Evolutionary conservation across 148 eudicot genomes (phyloP), one percentile per base, ranked within the genome.

Genomic region (Suaeda aralocaspica): DNA sequence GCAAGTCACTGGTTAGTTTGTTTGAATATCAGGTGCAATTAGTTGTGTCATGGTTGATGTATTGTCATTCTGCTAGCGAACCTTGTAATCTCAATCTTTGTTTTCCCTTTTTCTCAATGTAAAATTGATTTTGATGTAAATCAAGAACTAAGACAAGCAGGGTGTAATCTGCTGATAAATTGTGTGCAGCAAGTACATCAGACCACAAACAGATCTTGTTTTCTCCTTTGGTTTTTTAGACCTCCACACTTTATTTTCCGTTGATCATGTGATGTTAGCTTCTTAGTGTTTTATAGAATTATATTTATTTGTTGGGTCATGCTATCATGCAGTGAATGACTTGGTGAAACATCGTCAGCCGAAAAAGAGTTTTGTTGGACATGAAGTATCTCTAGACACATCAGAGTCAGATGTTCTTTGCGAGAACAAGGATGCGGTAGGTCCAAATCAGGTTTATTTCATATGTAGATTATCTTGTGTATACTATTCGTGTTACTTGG

Each of bases 331-430:
- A 78, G 81, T 44, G 65, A 72, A 44, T 42, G 68, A 62, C 18
- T 36, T 48, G 71, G 44, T 0, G 64, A 72, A 60, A 67, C 66
- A 39, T 18, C 18, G 51, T 41, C 61, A 77, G 73, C 68, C 36
- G 29, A 68, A 71, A 31, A 74, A 49, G 71, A 34, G 72, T 64
- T 41, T 25, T 50, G 24, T 24, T 67, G 73, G 71, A 68, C 45
- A 30, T 13, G 69, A 70, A 50, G 64, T 69, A 39, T 64, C 66
- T 36, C 1, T 28, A 50, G 72, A 78, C 71, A 58, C 69, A 36
- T 76, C 84, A 72, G 69, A 67, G 68, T 83, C 87, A 49, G 80
- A 76, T 68, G 67, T 83, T 44, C 66, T 78, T 62, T 60, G 78
- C 62, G 76, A 41, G 70, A 75, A 68, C 74, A 67, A 48, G 59